A percentile compares a stretch with the other conserved stretches of the same genome.
Conservation (phyloP, 192 early-diverging fungal genomes). For the Lobosporangium transversale region DNA sequence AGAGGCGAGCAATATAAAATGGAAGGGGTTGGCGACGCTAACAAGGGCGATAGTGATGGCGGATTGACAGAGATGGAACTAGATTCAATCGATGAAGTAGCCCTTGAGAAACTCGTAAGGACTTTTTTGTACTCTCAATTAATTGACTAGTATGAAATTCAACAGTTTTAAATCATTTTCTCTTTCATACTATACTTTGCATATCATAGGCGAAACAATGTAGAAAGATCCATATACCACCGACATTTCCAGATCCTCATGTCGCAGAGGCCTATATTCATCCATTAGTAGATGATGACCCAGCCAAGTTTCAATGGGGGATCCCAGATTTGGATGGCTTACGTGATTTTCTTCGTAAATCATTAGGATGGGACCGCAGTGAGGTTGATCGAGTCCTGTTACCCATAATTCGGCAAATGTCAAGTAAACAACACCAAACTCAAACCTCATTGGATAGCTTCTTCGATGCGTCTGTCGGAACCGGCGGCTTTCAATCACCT, state of each 20-base stretch:
- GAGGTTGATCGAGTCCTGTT: conserved; percentile 76
- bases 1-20: conserved; percentile 57
- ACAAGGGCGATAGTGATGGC: conserved; percentile 5
- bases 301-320: conserved; percentile 74
- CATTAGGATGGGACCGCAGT: conserved; percentile 68
- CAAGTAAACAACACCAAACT: conserved; percentile 31
- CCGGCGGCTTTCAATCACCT: conserved; percentile 14
- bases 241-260: conserved; percentile 80
- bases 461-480: conserved; percentile 44
- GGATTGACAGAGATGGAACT: conserved; percentile 27
- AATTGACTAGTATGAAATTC: background rate
- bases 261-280: conserved; percentile 83
- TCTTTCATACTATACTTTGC: background rate
- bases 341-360: conserved; percentile 67
- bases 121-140: background rate
- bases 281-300: conserved; percentile 78
- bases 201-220: conserved; percentile 65
- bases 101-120: conserved; percentile 54
- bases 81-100: conserved; percentile 54
- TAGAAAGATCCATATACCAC: conserved; percentile 74
- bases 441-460: conserved; percentile 54
- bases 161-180: background rate
- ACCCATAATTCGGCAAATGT: conserved; percentile 74
- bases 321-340: conserved; percentile 74
- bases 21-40: conserved; percentile 2